phyloP scores from a whole-genome alignment of 306 rosid species.

The Rosa rugosa region DNA sequence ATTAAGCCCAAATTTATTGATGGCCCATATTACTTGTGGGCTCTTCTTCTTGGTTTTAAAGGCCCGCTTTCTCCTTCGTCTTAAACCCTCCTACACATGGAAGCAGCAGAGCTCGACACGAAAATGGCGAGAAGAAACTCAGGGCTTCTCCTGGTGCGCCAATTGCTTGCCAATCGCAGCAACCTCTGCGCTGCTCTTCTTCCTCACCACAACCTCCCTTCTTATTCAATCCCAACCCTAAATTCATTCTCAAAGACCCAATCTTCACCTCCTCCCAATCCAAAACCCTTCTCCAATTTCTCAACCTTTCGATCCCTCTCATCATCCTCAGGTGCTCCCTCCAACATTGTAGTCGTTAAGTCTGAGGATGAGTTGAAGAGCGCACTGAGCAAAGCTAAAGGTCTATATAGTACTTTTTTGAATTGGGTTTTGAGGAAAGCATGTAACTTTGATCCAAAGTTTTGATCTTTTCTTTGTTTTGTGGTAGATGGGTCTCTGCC shows the following conservation, averaged over 20 bases:
- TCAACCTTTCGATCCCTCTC: slow-evolving; percentile 8
- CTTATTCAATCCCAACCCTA: slow-evolving; percentile 15
- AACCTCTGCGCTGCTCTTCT: slow-evolving; percentile 8
- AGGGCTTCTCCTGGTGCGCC: not conserved
- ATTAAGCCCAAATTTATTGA: not conserved
- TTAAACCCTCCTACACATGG: not conserved
- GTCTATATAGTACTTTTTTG: slow-evolving; percentile 12
- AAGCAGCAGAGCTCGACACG: not conserved
- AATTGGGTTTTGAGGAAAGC: not conserved
- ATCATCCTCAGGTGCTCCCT: slow-evolving; percentile 29
- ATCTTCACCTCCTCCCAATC: slow-evolving; percentile 2
- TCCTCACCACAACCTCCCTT: not conserved
- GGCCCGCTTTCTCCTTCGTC: not conserved
- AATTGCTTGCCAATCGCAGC: slow-evolving; percentile 11
- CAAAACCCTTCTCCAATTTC: slow-evolving; percentile 16
- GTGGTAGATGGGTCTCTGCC: slow-evolving; percentile 56
- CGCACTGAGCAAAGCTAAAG: slow-evolving; percentile 48
- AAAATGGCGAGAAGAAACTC: slow-evolving; percentile 8
- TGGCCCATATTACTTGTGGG: slow-evolving; percentile 1
- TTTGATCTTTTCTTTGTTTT: slow-evolving; percentile 20
- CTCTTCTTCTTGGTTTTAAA: not conserved
- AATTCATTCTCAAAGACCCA: not conserved
- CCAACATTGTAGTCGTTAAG: slow-evolving; percentile 49
- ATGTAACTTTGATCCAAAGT: not conserved
- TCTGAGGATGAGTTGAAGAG: slow-evolving; percentile 55